Conservation (phyloP, 148 eudicot genomes). For the Amaranthus palmeri region DNA sequence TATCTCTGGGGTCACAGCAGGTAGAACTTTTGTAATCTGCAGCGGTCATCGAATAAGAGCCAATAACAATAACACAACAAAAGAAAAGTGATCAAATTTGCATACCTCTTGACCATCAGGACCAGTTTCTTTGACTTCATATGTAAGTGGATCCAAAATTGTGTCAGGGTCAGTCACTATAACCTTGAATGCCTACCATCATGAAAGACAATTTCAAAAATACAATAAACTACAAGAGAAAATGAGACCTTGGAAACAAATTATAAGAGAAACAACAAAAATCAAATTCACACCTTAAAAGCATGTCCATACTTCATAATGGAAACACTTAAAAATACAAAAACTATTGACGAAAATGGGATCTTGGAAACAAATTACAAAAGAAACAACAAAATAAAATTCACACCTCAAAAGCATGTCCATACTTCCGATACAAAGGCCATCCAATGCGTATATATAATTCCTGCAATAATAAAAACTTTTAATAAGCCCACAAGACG, state of each 20-base stretch:
- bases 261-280: background rate
- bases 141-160: conserved; percentile 70
- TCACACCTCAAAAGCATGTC: conserved; percentile 83
- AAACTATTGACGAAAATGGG: too few relatives aligned
- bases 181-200: conserved; percentile 66
- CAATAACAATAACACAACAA: background rate
- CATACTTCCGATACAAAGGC: conserved; percentile 81
- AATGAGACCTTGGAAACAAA: background rate
- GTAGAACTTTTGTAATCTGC: conserved; percentile 73
- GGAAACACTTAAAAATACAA: too few relatives aligned
- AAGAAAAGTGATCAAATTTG: background rate
- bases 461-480: conserved; percentile 37
- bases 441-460: conserved; percentile 74
- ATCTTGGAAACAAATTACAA: too few relatives aligned
- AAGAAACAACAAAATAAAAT: too few relatives aligned
- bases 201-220: background rate
- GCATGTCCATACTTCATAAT: conserved; percentile 80
- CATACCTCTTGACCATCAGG: conserved; percentile 89
- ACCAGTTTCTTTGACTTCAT: conserved; percentile 81
- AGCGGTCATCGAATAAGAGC: conserved; percentile 16
- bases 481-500: too few relatives aligned
- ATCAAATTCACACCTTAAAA: conserved; percentile 56
- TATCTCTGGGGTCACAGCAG: conserved; percentile 83
- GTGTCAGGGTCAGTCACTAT: conserved; percentile 87
- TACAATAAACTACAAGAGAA: background rate